Evolutionary conservation across 148 eudicot genomes (phyloP), one percentile per base, ranked within the genome.

Genomic region (Cornus kousa): DNA sequence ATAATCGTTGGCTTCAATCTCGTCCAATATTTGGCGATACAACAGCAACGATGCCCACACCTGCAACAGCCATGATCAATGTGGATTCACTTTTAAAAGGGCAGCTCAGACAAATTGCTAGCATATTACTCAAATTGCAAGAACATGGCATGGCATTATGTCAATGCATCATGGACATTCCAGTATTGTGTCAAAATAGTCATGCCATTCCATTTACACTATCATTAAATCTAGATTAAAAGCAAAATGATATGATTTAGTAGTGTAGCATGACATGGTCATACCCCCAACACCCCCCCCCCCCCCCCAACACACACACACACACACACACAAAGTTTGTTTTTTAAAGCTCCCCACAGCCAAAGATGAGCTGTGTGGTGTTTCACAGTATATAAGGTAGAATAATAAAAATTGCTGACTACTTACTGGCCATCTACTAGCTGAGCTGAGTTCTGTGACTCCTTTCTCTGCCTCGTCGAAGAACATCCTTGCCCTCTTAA

Each of bases 371-470:
- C 23, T 19, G 5, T 62, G 5, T 2, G 23, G 23, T 17, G 20
- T 57, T 57, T 57, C 64, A 16, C 66, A 3, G 66, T n/a, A 62
- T 3, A 62, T 20, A 17, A 1, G 22, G 4, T 2, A 57, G 7
- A 62, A 13, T 62, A 19, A 4, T n/a, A 62, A 19, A 62, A 35
- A 14, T 22, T 32, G 62, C 9, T 2, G 23, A 70, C 6, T 43
- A 68, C 92, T 89, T 87, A 97, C 99, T 23, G 99, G 99, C 98
- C 97, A 94, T 97, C 99, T 87, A 71, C 99, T 97, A 31, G 90
- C 94, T 68, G 95, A 75, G 79, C 91, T 92, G 33, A 97, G 99
- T 77, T 94, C 92, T 59, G 86, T 85, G 24, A 97, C 97, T 12
- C 98, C 99, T 81, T 82, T 86, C 81, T 97, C 99, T 17, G 99